These are phyloP conservation scores for Saksenaea oblongispora DNA, from an alignment of 371 early-diverging fungal species.

Conservation along the genomic window DNA sequence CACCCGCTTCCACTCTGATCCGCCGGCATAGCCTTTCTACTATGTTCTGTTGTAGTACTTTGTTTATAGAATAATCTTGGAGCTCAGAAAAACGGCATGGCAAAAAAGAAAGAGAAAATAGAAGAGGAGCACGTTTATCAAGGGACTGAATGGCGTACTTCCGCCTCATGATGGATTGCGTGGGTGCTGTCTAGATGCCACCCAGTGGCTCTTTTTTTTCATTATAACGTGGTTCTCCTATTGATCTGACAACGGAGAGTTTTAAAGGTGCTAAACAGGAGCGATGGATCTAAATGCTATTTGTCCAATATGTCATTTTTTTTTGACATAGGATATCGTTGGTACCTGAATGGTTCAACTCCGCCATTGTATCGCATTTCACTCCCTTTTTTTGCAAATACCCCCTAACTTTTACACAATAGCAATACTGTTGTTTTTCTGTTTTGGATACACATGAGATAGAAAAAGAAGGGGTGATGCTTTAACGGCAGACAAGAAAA, in stretches of 20 bases:
- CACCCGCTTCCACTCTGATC: no score
- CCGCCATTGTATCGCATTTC: not conserved
- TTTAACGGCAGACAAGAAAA: not conserved
- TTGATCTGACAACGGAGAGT: not conserved
- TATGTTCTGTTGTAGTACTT: no score
- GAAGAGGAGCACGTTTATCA: no score
- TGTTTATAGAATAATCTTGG: no score
- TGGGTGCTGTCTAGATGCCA: not conserved
- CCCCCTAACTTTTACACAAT: not conserved
- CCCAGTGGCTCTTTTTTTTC: slow-evolving; percentile 1
- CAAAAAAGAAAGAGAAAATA: no score
- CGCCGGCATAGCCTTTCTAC: no score
- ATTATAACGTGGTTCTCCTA: not conserved
- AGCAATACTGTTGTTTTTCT: not conserved
- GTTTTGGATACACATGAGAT: not conserved
- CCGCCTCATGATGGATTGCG: no score
- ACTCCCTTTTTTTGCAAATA: not conserved
- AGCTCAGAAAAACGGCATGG: no score
- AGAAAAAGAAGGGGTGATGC: not conserved
- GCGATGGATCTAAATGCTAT: not conserved
- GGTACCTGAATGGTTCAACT: not conserved
- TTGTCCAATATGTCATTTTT: not conserved
- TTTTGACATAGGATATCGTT: not conserved
- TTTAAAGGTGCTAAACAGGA: not conserved
- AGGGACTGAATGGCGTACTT: no score